Base-by-base conservation (phyloP, 352 stramenopile genomes). In the Phytopythium ostracodes region DNA sequence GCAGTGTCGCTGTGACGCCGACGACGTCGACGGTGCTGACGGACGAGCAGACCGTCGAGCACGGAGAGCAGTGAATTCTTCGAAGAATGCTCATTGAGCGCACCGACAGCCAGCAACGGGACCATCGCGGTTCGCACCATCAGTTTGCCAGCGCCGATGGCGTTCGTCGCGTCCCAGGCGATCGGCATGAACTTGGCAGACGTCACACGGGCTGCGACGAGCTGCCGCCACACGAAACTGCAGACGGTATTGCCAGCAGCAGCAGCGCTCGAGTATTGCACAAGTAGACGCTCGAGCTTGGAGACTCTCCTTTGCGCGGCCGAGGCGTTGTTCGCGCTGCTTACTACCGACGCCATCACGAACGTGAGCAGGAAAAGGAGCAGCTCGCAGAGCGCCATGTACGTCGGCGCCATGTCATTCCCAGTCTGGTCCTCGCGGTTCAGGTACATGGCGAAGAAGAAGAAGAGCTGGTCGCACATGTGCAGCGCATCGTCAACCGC, bases 401-500 rank as follows among this genome's bases (percentile, higher is more conserved):
- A 27, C 36, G 44, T 44, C 7, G 17, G 50, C 38, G 64, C 29
- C 17, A 52, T n/a, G 11, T 56, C 55, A 5, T 54, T 20, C 12
- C 40, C 31, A 17, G 2, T 44, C 35, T 29, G 10, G 22, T 4
- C 11, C 18, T 17, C 5, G 12, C 24, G 31, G 20, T 47, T 27
- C 15, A 51, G 4, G 18, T 58, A 25, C n/a, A 33, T 62, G 40
- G 53, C 27, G 50, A 88, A 62, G 14, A 73, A 76, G 43, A 84
- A 86, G 33, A 86, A 42, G 24, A 86, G 27, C 59, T 83, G 76
- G 29, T 88, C 76, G 33, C 74, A 84, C 56, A 86, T 72, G 11
- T 64, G 72, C 17, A 63, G 59, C 42, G 74, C 72, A 11, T 74
- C 72, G 2, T 46, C 50, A 22, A 47, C 27, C 10, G 78, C 20